phyloP scores from a whole-genome alignment of 176 grass and related monocot species.

The Poa pratensis region DNA sequence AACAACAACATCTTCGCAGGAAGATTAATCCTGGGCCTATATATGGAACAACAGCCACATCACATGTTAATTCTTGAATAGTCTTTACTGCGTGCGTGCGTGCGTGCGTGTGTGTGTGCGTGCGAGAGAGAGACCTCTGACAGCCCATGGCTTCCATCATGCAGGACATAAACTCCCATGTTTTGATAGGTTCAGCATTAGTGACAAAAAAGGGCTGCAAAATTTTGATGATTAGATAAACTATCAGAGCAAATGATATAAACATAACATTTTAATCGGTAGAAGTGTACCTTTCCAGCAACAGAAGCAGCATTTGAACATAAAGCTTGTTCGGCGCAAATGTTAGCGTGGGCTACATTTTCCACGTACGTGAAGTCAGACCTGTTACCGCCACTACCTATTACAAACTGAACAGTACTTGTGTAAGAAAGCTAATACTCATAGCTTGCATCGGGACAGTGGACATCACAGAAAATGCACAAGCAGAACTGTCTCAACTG shows the following conservation, averaged over 20 bases:
- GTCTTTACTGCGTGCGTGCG: background rate
- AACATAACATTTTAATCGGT: constrained; percentile 22
- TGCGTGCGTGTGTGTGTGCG: background rate
- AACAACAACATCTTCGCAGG: constrained; percentile 62
- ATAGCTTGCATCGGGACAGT: background rate
- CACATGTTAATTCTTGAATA: constrained; percentile 46
- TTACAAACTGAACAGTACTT: constrained; percentile 62
- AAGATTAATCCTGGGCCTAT: constrained; percentile 78
- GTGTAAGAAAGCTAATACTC: constrained; percentile 38
- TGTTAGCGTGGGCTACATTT: constrained; percentile 74
- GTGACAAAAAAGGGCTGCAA: constrained; percentile 88
- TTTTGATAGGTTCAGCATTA: constrained; percentile 71
- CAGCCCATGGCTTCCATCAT: constrained; percentile 84
- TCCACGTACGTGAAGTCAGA: constrained; percentile 78
- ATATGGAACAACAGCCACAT: constrained; percentile 47
- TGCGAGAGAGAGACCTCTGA: constrained; percentile 60
- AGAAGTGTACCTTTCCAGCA: constrained; percentile 71
- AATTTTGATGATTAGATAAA: constrained; percentile 23
- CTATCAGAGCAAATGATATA: constrained; percentile 22
- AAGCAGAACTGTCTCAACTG: background rate
- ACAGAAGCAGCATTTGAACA: constrained; percentile 48
- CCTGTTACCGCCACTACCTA: constrained; percentile 65
- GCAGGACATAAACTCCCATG: constrained; percentile 88
- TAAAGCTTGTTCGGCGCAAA: constrained; percentile 71
- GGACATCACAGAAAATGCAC: constrained; percentile 25